Evolutionary conservation across 306 rosid species (phyloP).

Genomic region (Cicer pinnatifidum): DNA sequence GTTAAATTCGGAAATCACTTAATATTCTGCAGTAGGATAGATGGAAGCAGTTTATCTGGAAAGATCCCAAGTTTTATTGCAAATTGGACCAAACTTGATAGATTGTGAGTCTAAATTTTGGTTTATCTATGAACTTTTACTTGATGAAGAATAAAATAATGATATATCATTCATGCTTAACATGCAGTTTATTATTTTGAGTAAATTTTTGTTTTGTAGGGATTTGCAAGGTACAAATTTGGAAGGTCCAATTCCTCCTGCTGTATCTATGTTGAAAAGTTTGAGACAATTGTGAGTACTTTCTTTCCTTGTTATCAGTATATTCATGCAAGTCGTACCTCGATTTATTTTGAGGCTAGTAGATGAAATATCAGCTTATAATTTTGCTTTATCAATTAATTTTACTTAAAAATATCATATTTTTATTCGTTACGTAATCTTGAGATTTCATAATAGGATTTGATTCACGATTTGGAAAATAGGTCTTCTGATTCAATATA

Average conservation of each 20-base stretch:
- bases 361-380: neutral
- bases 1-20: slow-evolving; percentile 32
- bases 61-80: slow-evolving; percentile 73
- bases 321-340: neutral
- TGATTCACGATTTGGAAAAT: neutral
- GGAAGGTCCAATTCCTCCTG: slow-evolving; percentile 73
- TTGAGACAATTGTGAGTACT: slow-evolving; percentile 63
- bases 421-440: neutral
- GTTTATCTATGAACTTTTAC: slow-evolving; percentile 20
- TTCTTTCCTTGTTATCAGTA: neutral
- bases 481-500: neutral
- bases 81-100: slow-evolving; percentile 63
- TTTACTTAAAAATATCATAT: neutral
- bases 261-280: slow-evolving; percentile 52
- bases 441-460: neutral
- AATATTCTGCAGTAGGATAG: slow-evolving; percentile 69
- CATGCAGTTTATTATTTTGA: neutral
- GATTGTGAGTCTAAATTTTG: slow-evolving; percentile 62
- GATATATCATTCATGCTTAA: neutral
- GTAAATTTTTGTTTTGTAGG: slow-evolving; percentile 44
- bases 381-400: neutral
- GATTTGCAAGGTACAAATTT: slow-evolving; percentile 72
- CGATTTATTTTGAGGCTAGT: neutral
- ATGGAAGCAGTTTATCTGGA: slow-evolving; percentile 72
- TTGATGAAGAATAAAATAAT: neutral